Base-by-base conservation (phyloP, 208 protist genomes). In the Borovskyia barvae region DNA sequence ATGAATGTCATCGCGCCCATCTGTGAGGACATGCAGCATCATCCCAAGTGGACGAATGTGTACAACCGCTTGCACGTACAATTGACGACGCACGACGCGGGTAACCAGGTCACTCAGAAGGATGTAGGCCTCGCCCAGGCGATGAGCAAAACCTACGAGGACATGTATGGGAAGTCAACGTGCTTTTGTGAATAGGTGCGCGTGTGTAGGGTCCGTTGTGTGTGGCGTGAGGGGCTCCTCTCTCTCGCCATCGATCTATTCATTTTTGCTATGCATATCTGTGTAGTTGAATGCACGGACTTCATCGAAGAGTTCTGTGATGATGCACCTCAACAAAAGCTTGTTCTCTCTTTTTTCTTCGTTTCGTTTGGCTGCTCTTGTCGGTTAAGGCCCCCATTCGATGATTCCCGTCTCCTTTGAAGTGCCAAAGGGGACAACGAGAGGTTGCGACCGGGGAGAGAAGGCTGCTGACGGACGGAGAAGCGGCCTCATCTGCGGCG, bases 31-130 rank as follows among this genome's bases (percentile, higher is more conserved):
- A 75, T 84, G 72, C 74, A 94, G 45, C 97, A 99, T 60, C 97
- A 99, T 36, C 97, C 97, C n/a, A 57, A 76, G 59, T 98, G 95
- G 95, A 86, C 94, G 41, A 99, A 98, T 68, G 85, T 93, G 19
- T 98, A 98, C 72, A 98, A 98, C 61, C 83, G 79, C 40, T 56
- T 99, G 3, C 72, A 86, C 24, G 80, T 99, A 53, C 58, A 74
- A n/a, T 75, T 99, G 19, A 92, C 87, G 39, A 99, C 96, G 17
- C 97, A 99, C 59, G 94, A 97, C 57, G 92, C 80, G 25, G 90
- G 75, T n/a, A 87, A 93, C 65, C 59, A 62, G 24, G 84, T 95
- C 17, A 90, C 85, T 5, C 73, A 88, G 54, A 90, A 87, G 48
- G 89, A 95, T 51, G 56, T 93, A 22, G 72, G 85, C 41, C 61